Evolutionary conservation across 768 basidiomycete species (phyloP).

Genomic region (Gymnopilus dilepis): DNA sequence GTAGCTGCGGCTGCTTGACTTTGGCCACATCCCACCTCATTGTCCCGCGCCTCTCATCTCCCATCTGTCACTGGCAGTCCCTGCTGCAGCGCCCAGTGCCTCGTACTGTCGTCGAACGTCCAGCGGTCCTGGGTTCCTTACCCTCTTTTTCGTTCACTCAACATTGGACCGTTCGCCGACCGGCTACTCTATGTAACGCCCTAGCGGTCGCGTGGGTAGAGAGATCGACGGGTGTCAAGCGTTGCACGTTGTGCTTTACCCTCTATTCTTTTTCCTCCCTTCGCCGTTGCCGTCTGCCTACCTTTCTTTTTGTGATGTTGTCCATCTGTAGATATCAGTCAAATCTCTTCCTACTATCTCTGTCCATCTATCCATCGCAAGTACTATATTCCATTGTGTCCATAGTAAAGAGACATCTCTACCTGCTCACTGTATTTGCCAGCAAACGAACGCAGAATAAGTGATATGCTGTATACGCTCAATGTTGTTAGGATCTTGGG

Average conservation of each 20-base stretch:
- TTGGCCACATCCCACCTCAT: neutral
- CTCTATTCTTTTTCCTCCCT: neutral
- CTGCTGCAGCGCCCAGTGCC: conserved; percentile 9
- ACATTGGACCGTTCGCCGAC: neutral
- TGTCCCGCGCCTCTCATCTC: neutral
- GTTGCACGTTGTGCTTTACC: neutral
- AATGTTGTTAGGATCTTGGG: too few species aligned
- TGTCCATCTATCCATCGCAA: neutral
- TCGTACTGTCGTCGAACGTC: neutral
- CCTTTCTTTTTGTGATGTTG: neutral
- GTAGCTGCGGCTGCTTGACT: neutral
- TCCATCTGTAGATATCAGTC: conserved; percentile 3
- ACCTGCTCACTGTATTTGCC: conserved; percentile 4
- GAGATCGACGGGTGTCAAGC: neutral
- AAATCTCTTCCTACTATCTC: neutral
- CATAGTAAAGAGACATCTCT: neutral
- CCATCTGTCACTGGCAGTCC: neutral
- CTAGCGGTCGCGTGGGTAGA: neutral
- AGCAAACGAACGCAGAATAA: neutral
- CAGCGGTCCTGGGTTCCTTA: neutral
- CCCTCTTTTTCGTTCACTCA: neutral
- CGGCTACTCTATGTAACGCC: too few species aligned
- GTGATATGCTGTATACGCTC: neutral
- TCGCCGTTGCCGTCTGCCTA: neutral
- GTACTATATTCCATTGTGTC: conserved; percentile 2